Percentiles rank a stretch among this genome's conserved stretches.
phyloP scores from a whole-genome alignment of 257 asterid genomes.

The Gardenia jasminoides region DNA sequence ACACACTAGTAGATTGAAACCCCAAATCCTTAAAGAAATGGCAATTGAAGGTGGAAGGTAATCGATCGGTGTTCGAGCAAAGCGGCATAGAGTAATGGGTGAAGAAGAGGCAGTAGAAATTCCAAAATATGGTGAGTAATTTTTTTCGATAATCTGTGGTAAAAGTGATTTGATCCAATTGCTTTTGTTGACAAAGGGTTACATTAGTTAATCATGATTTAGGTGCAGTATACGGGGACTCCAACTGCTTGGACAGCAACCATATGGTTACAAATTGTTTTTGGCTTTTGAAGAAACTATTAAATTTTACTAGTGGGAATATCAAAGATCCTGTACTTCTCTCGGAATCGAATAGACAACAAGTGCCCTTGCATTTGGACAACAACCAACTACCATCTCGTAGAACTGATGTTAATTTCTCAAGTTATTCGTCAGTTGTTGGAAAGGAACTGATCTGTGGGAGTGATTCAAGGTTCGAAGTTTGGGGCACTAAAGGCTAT shows the following conservation, averaged over 20 bases:
- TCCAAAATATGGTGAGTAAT: too few relatives aligned
- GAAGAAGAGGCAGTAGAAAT: too few relatives aligned
- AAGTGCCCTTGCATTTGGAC: constrained; percentile 58
- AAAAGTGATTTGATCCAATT: too few relatives aligned
- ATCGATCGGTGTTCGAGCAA: too few relatives aligned
- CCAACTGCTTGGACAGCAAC: constrained; percentile 98
- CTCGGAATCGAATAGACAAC: constrained; percentile 60
- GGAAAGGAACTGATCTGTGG: constrained; percentile 74
- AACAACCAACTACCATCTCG: constrained; percentile 79
- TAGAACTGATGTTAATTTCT: constrained; percentile 89
- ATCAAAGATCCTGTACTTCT: constrained; percentile 73
- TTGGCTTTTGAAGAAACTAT: constrained; percentile 85
- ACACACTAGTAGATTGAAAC: too few relatives aligned
- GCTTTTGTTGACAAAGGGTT: too few relatives aligned
- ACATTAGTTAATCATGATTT: too few relatives aligned
- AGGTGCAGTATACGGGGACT: constrained; percentile 91
- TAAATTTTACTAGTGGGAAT: constrained; percentile 67
- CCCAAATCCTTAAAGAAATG: too few relatives aligned
- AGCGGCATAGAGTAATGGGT: too few relatives aligned
- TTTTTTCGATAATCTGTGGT: too few relatives aligned
- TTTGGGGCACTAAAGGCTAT: constrained; percentile 88
- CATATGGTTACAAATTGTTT: constrained; percentile 98
- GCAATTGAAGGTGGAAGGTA: too few relatives aligned
- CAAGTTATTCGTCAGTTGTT: constrained; percentile 70
- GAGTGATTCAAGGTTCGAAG: constrained; percentile 87